These are phyloP conservation scores for Melampsora larici-populina DNA, from an alignment of 1,284 basidiomycete species.

Conservation along the genomic window DNA sequence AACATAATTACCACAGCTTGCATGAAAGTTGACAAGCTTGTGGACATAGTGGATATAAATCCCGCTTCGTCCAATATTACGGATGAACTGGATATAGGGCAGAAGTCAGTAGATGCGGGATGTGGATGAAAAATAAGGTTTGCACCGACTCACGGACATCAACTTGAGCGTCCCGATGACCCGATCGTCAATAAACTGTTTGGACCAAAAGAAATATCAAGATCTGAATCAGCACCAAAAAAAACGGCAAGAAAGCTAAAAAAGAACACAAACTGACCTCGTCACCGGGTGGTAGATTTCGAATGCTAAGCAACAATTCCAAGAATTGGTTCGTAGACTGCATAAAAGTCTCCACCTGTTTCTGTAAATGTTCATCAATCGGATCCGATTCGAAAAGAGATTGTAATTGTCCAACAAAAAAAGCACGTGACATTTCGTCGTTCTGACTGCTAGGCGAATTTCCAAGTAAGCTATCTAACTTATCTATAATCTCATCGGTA, in stretches of 20 bases:
- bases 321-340: conserved; percentile 89
- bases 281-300: conserved; percentile 89
- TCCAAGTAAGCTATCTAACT: conserved; percentile 76
- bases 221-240: neutral
- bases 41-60: conserved; percentile 70
- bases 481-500: conserved; percentile 90
- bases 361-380: conserved; percentile 72
- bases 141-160: conserved; percentile 72
- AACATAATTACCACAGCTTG: conserved; percentile 36
- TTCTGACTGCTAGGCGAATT: conserved; percentile 65
- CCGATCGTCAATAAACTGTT: conserved; percentile 77
- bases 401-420: conserved; percentile 89
- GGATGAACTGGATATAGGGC: conserved; percentile 36
- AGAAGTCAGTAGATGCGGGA: conserved; percentile 20
- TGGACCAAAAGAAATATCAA: neutral
- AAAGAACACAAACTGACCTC: conserved; percentile 55
- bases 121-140: conserved; percentile 53
- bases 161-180: conserved; percentile 85
- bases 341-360: conserved; percentile 75
- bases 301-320: conserved; percentile 81
- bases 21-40: conserved; percentile 77
- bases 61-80: conserved; percentile 41
- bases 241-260: neutral
- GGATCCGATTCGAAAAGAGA: conserved; percentile 74
- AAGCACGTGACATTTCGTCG: conserved; percentile 60